Evolutionary conservation across 2,329 filamentous ascomycete species (phyloP).

Genomic region (Fusarium mexicanum): DNA sequence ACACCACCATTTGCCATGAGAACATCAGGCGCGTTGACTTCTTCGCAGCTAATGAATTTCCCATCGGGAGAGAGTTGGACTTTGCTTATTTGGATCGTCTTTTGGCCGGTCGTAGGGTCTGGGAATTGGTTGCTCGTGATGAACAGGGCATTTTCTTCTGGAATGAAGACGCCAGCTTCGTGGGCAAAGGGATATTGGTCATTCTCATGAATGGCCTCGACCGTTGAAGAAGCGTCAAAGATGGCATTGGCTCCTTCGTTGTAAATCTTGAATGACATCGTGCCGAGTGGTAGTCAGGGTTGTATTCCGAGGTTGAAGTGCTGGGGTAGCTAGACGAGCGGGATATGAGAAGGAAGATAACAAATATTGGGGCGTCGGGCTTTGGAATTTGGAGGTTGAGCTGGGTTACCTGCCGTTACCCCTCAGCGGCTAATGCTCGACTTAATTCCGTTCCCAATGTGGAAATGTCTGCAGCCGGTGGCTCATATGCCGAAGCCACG

Average conservation of each 20-base stretch:
- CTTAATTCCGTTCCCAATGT: not conserved
- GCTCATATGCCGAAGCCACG: not conserved
- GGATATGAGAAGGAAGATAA: not conserved
- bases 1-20: constrained; percentile 61
- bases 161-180: constrained; percentile 54
- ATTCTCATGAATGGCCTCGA: constrained; percentile 52
- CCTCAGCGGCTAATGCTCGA: constrained; percentile 9
- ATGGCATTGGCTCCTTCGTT: constrained; percentile 37
- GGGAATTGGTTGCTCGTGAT: constrained; percentile 49
- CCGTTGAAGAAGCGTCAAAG: constrained; percentile 47
- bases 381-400: not conserved
- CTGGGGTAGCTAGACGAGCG: not conserved
- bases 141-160: constrained; percentile 43
- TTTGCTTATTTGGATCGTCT: constrained; percentile 45
- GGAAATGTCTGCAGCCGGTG: not conserved
- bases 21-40: constrained; percentile 47
- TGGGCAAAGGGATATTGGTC: constrained; percentile 58
- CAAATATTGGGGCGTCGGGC: not conserved
- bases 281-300: not conserved
- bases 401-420: constrained; percentile 9
- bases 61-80: constrained; percentile 33
- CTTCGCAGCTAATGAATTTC: constrained; percentile 41
- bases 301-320: not conserved
- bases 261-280: constrained; percentile 15
- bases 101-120: constrained; percentile 30